Conservation (phyloP, 352 stramenopile species). For the Blastocystis sp. region DNA sequence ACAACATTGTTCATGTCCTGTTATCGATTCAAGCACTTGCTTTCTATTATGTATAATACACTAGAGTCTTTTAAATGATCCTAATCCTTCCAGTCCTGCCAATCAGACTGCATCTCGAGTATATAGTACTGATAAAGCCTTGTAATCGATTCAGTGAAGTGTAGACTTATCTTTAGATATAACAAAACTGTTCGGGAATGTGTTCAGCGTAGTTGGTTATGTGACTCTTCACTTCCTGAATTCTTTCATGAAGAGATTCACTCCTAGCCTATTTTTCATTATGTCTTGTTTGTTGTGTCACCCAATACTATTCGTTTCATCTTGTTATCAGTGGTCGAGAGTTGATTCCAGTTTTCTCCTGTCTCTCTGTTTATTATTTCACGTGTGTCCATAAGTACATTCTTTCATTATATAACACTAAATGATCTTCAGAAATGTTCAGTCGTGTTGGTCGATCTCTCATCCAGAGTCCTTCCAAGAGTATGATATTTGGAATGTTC, state of each 20-base stretch:
- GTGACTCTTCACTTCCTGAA: neutral
- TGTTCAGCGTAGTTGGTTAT: slow-evolving; percentile 87
- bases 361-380: neutral
- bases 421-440: neutral
- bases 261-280: neutral
- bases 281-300: neutral
- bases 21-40: slow-evolving; percentile 84
- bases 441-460: slow-evolving; percentile 31
- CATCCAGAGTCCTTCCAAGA: neutral
- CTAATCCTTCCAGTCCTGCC: slow-evolving; percentile 76
- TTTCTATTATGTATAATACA: neutral
- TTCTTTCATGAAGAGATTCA: neutral
- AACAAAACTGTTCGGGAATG: slow-evolving; percentile 96
- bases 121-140: slow-evolving; percentile 95
- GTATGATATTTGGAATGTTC: neutral
- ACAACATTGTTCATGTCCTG: slow-evolving; percentile 97
- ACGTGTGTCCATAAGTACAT: neutral
- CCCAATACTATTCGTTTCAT: neutral
- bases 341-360: no score
- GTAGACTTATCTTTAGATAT: slow-evolving; percentile 76
- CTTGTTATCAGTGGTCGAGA: no score
- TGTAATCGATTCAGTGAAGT: slow-evolving; percentile 70
- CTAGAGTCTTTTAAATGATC: slow-evolving; percentile 63
- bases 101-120: slow-evolving; percentile 94
- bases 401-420: neutral